These are phyloP conservation scores for Cinchona pubescens DNA, from an alignment of 257 asterid species.

Conservation along the genomic window DNA sequence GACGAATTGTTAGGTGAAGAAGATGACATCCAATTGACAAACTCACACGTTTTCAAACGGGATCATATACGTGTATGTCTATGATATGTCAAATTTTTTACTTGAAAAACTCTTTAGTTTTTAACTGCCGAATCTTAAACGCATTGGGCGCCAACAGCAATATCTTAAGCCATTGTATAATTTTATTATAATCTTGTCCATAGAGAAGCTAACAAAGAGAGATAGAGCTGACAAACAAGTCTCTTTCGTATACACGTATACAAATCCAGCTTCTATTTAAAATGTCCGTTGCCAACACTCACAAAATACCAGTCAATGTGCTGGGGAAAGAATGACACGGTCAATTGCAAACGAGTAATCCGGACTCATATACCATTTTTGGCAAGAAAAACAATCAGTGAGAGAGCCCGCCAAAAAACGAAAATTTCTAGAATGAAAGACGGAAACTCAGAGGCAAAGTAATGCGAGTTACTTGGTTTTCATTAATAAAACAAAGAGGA, in stretches of 20 bases:
- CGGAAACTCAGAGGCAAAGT: neutral
- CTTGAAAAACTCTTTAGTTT: slow-evolving; percentile 12
- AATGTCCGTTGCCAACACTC: too few relatives aligned
- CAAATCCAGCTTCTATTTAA: slow-evolving; percentile 8
- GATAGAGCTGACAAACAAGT: slow-evolving; percentile 4
- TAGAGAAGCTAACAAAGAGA: neutral
- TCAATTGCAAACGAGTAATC: too few relatives aligned
- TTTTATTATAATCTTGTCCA: too few relatives aligned
- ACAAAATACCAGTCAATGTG: too few relatives aligned
- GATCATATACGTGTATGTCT: slow-evolving; percentile 11
- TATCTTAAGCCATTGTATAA: slow-evolving; percentile 33
- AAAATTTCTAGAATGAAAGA: neutral
- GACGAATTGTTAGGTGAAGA: slow-evolving; percentile 8
- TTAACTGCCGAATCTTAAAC: slow-evolving; percentile 17
- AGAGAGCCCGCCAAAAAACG: too few relatives aligned
- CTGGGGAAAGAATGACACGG: too few relatives aligned
- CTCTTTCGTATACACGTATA: slow-evolving; percentile 16
- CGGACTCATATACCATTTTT: too few relatives aligned
- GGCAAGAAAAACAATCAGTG: too few relatives aligned
- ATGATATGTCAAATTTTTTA: neutral
- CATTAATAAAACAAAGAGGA: neutral
- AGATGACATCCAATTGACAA: neutral
- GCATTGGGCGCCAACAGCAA: slow-evolving; percentile 43
- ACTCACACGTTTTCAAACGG: slow-evolving; percentile 18
- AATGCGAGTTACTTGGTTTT: neutral